Evolutionary conservation across 2,329 filamentous ascomycete genomes (phyloP), one percentile per base, ranked within the genome.

Genomic region (Sclerotinia nivalis): DNA sequence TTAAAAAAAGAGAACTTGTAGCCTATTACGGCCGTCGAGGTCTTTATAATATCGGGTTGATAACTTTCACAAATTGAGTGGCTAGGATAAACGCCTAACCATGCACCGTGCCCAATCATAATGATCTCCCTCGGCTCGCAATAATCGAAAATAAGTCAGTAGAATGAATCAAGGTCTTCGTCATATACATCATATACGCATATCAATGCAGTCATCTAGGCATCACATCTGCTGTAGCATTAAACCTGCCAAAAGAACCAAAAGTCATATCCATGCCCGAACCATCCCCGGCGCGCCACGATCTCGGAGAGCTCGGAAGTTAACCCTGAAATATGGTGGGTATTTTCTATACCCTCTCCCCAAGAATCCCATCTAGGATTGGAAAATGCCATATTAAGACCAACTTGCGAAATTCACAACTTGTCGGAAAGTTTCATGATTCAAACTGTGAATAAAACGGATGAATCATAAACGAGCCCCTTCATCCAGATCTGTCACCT

Each of bases 381-480:
- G 22, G 37, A 64, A 50, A 52, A 52, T 52, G 15, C 15, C 47
- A 52, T 40, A 64, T 37, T 20, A 34, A 64, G 60, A 52, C 25
- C 47, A 40, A 28, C 47, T 65, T 64, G 60, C 60, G 45, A 64
- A 40, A 28, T 50, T 37, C 15, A 45, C 37, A 50, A 50, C 22
- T 64, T 50, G 28, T 64, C 47, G 52, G 31, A 52, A 52, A 40
- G 61, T 65, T 52, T 65, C 47, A 64, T 52, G 31, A 64, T 52
- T 64, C 9, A 52, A 22, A 43, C 18, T 20, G 40, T 9, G 31
- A 40, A n/a, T 52, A 40, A 49, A 65, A 65, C 47, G 47, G 47
- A 52, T 65, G 47, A 52, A 40, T 40, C 15, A 54, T 15, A 20
- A 20, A 40, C 34, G 34, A 65, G 31, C 45, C 31, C 45, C 22